Evolutionary conservation across 1,284 basidiomycete species (phyloP).

Genomic region (Pseudozyma sp.): DNA sequence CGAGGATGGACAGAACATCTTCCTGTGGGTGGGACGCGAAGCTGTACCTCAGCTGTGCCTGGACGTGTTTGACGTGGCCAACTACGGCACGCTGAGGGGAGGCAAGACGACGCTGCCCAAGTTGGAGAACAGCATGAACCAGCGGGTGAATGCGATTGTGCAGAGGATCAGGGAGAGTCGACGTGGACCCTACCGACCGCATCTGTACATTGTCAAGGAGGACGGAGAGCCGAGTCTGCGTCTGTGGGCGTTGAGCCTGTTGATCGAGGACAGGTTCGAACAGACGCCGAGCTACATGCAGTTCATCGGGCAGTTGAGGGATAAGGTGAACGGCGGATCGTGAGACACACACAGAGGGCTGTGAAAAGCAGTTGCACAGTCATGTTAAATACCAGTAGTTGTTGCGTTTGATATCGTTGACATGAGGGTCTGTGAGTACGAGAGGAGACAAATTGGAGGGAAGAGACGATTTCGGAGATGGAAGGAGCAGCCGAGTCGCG

Average conservation of each 20-base stretch:
- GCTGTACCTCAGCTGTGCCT: slow-evolving; percentile 91
- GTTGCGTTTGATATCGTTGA: not conserved
- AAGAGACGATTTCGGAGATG: too few species aligned
- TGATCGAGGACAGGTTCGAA: slow-evolving; percentile 96
- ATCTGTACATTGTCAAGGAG: slow-evolving; percentile 97
- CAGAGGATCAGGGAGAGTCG: slow-evolving; percentile 88
- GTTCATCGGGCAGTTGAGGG: slow-evolving; percentile 74
- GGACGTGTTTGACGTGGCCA: slow-evolving; percentile 93
- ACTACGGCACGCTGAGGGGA: slow-evolving; percentile 86
- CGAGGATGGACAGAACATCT: slow-evolving; percentile 96
- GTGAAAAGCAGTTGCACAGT: not conserved
- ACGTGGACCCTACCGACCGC: slow-evolving; percentile 89
- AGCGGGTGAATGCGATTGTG: slow-evolving; percentile 90
- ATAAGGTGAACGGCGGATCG: slow-evolving; percentile 63
- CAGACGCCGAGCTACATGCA: slow-evolving; percentile 94
- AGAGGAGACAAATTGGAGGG: too few species aligned
- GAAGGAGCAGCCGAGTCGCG: too few species aligned
- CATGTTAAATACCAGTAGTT: slow-evolving; percentile 14
- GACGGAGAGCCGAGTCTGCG: slow-evolving; percentile 90
- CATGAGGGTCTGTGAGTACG: too few species aligned
- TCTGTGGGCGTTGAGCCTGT: slow-evolving; percentile 91
- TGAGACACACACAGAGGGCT: slow-evolving; percentile 2
- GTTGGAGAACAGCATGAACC: slow-evolving; percentile 91
- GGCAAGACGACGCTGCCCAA: slow-evolving; percentile 92
- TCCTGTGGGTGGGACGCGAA: slow-evolving; percentile 96